Evolutionary conservation across 257 asterid genomes (phyloP).

Genomic region (Plectranthus barbatus): DNA sequence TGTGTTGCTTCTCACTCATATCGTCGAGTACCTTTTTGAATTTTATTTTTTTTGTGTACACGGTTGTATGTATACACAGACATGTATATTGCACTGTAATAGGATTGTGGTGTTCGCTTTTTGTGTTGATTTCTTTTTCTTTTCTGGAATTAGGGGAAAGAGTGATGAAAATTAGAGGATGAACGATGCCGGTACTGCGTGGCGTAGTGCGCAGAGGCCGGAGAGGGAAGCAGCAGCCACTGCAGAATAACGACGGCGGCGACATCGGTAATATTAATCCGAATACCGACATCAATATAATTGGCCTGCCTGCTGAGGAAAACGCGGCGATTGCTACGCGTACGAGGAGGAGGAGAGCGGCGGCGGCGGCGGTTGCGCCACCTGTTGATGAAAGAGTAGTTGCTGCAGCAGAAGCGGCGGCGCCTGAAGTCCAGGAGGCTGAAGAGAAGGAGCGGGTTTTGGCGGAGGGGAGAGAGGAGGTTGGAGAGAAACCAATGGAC

Average conservation of each 20-base stretch:
- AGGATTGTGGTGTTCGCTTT: neutral
- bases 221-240: slow-evolving; percentile 27
- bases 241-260: slow-evolving; percentile 15
- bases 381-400: slow-evolving; percentile 38
- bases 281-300: slow-evolving; percentile 10
- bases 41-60: neutral
- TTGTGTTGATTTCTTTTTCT: neutral
- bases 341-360: slow-evolving; percentile 52
- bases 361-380: slow-evolving; percentile 33
- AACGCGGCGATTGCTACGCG: slow-evolving; percentile 50
- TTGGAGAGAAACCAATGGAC: slow-evolving; percentile 50
- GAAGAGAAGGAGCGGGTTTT: slow-evolving; percentile 25
- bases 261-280: slow-evolving; percentile 10
- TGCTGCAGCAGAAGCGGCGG: slow-evolving; percentile 25
- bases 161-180: slow-evolving; percentile 52
- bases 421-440: slow-evolving; percentile 26
- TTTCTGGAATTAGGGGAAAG: slow-evolving; percentile 20
- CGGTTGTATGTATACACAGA: neutral
- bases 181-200: slow-evolving; percentile 82
- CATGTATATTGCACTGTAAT: neutral
- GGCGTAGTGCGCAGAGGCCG: slow-evolving; percentile 75
- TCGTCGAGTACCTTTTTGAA: neutral
- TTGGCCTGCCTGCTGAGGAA: slow-evolving; percentile 26
- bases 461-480: slow-evolving; percentile 31
- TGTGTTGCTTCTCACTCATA: neutral